A percentile compares a stretch with the other conserved stretches of the same genome.
phyloP scores from a whole-genome alignment of 1,284 basidiomycete genomes.

The Lentinula novae-zelandiae region DNA sequence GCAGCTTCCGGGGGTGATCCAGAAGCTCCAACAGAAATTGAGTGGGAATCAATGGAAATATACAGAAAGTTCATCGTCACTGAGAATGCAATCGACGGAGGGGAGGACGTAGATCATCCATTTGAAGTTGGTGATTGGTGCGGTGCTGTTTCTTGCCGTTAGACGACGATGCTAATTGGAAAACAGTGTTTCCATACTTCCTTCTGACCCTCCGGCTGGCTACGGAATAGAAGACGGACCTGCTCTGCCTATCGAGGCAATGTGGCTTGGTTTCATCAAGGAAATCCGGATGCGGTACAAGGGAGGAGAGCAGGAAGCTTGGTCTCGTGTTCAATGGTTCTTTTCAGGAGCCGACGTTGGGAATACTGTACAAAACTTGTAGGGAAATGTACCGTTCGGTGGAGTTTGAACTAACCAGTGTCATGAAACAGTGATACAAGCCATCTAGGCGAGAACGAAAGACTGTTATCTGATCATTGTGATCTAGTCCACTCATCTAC shows the following conservation, averaged over 20 bases:
- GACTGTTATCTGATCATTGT: background rate
- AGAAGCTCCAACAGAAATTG: background rate
- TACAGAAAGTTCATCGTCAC: background rate
- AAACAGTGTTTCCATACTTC: conserved; percentile 1
- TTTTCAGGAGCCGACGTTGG: background rate
- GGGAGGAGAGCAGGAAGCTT: background rate
- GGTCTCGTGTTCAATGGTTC: conserved; percentile 3
- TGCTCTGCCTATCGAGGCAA: background rate
- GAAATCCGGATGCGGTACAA: background rate
- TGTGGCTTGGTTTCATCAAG: background rate
- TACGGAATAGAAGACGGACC: background rate
- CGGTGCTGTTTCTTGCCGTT: background rate
- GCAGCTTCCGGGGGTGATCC: background rate
- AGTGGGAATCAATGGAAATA: background rate
- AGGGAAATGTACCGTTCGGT: background rate
- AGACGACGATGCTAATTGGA: background rate
- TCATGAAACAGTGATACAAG: background rate
- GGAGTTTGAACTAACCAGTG: background rate
- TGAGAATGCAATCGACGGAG: background rate
- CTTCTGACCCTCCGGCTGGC: background rate
- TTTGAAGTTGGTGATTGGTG: conserved; percentile 1
- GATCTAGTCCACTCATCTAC: background rate
- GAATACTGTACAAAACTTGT: background rate
- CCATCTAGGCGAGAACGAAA: background rate
- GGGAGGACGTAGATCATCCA: background rate